Base-by-base conservation (phyloP, 192 early-diverging fungal genomes). In the Coemansia sp. region DNA sequence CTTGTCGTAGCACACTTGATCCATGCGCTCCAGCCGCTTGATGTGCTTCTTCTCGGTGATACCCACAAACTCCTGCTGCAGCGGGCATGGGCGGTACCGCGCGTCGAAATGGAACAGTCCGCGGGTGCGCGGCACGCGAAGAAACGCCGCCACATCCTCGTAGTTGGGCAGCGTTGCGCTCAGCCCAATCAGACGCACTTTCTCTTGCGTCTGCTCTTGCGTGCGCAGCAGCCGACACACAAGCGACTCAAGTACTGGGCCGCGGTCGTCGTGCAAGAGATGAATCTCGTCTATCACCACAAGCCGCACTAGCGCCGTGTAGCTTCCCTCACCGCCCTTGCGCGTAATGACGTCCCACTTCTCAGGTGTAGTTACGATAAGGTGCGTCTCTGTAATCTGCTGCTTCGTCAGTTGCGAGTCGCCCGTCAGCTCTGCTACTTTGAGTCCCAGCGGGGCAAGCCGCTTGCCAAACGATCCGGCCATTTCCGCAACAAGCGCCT, bases 321-420 rank as follows among this genome's bases (percentile, higher is more conserved):
- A 95, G 59, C 89, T 91, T 60, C 89, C 84, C 74, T 92, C 97
- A 7, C 94, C 92, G 25, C 92, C 95, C 75, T 97, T 97, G 64
- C 97, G 91, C 38, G 97, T 99, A 35, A 95, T 92, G 32, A 99
- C 91, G 76, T 99, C 97, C 97, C 97, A 99, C 72, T 99, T 99
- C 75, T 99, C 97, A 9, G 97, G 97, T 4, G 97, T 99, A 2
- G 97, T 98, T 34, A 99, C 90, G 71, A 99, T 98, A 70, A 99
- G 89, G 62, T 98, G 94, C 2, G 97, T 99, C 50, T 94, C 92
- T 9, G 94, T 83, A 54, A 99, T 95, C 76, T 98, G 95, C 70
- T 92, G 89, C 74, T 97, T 96, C n/a, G 93, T 99, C 43, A 99
- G 82, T 74, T 95, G 93, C 11, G 91, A 87, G 85, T 99, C 97